Percentiles rank a stretch among this genome's conserved stretches.
Evolutionary conservation across 176 grass and related monocot genomes (phyloP).

Genomic region (Echinochloa phyllopogon): DNA sequence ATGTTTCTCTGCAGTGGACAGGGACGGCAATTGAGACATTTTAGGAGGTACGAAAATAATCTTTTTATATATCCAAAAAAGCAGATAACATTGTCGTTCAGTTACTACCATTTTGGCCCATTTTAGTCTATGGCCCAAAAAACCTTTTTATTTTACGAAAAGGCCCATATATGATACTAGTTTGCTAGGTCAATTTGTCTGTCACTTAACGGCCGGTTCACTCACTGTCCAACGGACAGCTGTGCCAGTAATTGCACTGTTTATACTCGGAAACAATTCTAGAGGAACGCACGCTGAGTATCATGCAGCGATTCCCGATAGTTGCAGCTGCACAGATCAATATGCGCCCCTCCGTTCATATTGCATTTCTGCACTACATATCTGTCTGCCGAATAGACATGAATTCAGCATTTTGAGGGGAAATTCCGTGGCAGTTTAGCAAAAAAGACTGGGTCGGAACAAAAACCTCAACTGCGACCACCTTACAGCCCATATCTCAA

Average conservation of each 20-base stretch:
- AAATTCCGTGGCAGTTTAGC: not conserved
- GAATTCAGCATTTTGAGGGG: not conserved
- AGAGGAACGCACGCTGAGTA: no score
- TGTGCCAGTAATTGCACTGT: no score
- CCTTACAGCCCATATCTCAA: constrained; percentile 24
- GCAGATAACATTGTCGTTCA: not conserved
- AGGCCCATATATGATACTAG: not conserved
- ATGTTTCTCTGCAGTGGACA: not conserved
- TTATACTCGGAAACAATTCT: no score
- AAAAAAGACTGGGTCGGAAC: not conserved
- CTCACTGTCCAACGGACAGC: no score
- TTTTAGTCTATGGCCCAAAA: not conserved
- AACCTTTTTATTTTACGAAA: no score
- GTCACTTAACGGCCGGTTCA: no score
- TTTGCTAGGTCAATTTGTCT: not conserved
- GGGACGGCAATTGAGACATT: not conserved
- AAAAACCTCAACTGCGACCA: constrained; percentile 17
- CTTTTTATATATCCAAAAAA: no score
- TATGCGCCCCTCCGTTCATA: no score
- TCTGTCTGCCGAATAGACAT: not conserved
- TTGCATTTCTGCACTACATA: not conserved
- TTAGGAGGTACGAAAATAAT: not conserved
- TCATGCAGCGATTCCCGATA: no score
- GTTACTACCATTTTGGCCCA: not conserved
- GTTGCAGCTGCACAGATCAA: no score